Evolutionary conservation across 176 grass and related monocot species (phyloP).

Genomic region (Elaeis guineensis): DNA sequence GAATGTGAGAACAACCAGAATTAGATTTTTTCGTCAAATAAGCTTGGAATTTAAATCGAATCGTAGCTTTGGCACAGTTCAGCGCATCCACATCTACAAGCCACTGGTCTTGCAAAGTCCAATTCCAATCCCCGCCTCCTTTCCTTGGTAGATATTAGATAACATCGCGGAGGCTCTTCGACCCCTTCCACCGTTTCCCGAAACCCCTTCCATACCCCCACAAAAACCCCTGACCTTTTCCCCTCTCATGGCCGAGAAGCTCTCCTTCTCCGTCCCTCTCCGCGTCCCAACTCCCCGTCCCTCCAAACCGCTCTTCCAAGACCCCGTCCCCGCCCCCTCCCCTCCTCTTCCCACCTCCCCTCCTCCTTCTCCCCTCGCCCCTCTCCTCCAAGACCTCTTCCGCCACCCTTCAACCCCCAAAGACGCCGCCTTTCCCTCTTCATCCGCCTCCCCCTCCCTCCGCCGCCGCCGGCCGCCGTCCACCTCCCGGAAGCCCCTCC

Average conservation of each 20-base stretch:
- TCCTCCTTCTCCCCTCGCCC: slow-evolving; percentile 20
- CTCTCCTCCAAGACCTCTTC: slow-evolving; percentile 44
- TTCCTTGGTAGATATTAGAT: too few species aligned
- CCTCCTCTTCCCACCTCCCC: background rate
- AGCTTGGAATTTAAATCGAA: too few species aligned
- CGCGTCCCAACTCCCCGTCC: too few species aligned
- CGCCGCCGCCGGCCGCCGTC: background rate
- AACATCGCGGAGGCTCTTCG: background rate
- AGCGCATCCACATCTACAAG: too few species aligned
- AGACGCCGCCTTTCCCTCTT: slow-evolving; percentile 4
- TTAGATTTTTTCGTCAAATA: too few species aligned
- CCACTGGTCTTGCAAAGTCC: too few species aligned
- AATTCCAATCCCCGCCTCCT: too few species aligned
- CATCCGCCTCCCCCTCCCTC: slow-evolving; percentile 19
- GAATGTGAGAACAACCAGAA: too few species aligned
- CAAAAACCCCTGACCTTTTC: background rate
- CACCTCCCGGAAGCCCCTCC: slow-evolving; percentile 14
- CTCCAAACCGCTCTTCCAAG: background rate
- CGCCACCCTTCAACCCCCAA: background rate
- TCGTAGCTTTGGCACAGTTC: too few species aligned
- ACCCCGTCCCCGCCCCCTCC: slow-evolving; percentile 12
- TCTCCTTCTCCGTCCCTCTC: too few species aligned
- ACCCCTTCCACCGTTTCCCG: slow-evolving; percentile 21
- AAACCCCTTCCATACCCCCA: slow-evolving; percentile 9
- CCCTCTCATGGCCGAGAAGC: too few species aligned